A percentile compares a stretch with the other conserved stretches of the same genome.
phyloP scores from a whole-genome alignment of 139 green algal genomes.

The Coccomyxa sp. region DNA sequence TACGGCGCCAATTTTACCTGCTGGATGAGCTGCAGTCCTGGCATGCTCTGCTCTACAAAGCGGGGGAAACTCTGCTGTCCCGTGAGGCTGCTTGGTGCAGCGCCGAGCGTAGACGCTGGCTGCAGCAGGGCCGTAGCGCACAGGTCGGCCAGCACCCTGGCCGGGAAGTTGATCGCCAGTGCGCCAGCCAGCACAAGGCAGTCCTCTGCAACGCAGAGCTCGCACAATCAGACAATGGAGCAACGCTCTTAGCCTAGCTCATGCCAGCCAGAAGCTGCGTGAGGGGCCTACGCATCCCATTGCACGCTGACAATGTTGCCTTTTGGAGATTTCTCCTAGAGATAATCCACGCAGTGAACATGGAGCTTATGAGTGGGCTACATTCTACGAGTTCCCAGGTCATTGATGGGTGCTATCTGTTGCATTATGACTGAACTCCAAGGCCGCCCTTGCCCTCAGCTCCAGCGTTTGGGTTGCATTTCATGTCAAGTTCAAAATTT shows the following conservation, averaged over 20 bases:
- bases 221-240: background rate
- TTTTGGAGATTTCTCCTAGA: too few relatives aligned
- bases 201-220: constrained; percentile 12
- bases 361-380: too few relatives aligned
- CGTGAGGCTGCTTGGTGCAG: background rate
- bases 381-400: too few relatives aligned
- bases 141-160: constrained; percentile 29
- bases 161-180: constrained; percentile 14
- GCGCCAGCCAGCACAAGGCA: constrained; percentile 23
- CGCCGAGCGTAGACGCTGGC: background rate
- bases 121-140: constrained; percentile 20
- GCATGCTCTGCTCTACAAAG: constrained; percentile 21
- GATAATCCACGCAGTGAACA: too few relatives aligned
- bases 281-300: background rate
- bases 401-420: too few relatives aligned
- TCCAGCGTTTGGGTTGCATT: too few relatives aligned
- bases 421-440: too few relatives aligned
- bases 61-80: background rate
- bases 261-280: background rate
- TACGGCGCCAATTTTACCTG: background rate
- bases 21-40: constrained; percentile 14
- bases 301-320: too few relatives aligned
- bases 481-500: too few relatives aligned
- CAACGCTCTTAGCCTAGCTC: background rate
- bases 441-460: too few relatives aligned